Base-by-base conservation (phyloP, 75 land plant species). In the Selaginella moellendorffii region DNA sequence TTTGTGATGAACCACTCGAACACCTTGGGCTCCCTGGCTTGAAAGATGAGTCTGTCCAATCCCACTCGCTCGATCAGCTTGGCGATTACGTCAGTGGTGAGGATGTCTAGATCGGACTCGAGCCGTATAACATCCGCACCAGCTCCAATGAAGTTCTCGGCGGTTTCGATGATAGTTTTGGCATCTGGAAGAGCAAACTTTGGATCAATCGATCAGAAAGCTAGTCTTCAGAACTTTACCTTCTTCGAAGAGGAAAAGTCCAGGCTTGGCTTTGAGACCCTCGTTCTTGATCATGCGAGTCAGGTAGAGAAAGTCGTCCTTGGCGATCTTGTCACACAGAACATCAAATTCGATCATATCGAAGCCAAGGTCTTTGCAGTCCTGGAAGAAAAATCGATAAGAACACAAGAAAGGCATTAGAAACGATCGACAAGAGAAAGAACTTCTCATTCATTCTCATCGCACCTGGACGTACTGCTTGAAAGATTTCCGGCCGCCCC, bases 111-210 rank as follows among this genome's bases (percentile, higher is more conserved):
- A 54, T 91, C 88, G 1, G 97, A 75, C 72, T 91, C 93, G 54
- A 91, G 75, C 88, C 84, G 82, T 25, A 91, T 81, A 82, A 87
- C 82, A 69, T 91, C 97, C 27, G 93, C 97, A 27, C 97, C 97
- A 70, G 93, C 88, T 70, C 84, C 86, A 59, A 91, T 66, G 74
- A 81, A 91, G 63, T 92, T 83, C 72, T 91, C 97, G n/a, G 93
- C 97, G 63, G 77, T 79, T 66, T 81, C 72, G 17, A 91, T 84
- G 65, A 91, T 66, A 30, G 76, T 65, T 62, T 82, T 79, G 14
- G 78, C 82, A 77, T 87, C 93, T 29, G 18, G 14, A 23, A 25
- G 19, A 30, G 14, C 51, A 25, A 54, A 63, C 26, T 26, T 12
- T 0, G 9, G 19, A 27, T 63, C 29, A 59, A 20, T 29, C 56